Evolutionary conservation across 106 monocot genomes (phyloP).

Genomic region (Dendrobium catenatum): DNA sequence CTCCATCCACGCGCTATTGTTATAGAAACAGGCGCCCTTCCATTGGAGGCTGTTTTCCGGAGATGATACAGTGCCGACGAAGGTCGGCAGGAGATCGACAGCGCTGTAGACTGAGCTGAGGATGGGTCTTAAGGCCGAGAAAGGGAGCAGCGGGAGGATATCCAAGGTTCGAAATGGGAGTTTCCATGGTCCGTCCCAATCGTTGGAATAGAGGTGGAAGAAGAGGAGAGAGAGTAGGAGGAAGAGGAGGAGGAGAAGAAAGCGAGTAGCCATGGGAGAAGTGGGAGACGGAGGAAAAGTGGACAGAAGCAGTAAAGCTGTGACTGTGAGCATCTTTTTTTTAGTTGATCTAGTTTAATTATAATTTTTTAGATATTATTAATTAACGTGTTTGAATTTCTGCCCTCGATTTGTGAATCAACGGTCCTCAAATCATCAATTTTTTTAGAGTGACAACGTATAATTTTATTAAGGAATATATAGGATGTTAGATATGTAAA

Average conservation of each 20-base stretch:
- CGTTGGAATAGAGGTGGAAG: background rate
- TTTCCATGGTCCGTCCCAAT: background rate
- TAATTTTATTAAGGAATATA: too few species aligned
- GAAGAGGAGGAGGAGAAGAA: background rate
- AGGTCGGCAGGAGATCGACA: constrained; percentile 35
- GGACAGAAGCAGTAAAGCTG: background rate
- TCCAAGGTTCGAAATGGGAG: constrained; percentile 15
- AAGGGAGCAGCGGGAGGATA: constrained; percentile 30
- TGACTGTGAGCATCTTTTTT: too few species aligned
- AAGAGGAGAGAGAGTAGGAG: background rate
- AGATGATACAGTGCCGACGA: constrained; percentile 30
- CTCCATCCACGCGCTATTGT: constrained; percentile 65
- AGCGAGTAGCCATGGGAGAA: background rate
- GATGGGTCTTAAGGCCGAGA: constrained; percentile 20
- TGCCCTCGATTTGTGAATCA: too few species aligned
- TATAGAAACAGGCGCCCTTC: constrained; percentile 70
- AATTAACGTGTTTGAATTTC: too few species aligned
- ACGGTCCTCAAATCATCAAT: too few species aligned
- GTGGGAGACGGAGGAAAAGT: background rate
- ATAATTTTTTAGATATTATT: too few species aligned
- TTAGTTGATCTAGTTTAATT: too few species aligned
- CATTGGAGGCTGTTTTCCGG: constrained; percentile 30
- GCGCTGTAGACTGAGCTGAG: constrained; percentile 24
- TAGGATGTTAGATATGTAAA: too few species aligned
- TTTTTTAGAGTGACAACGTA: too few species aligned